Evolutionary conservation across 176 grass and related monocot species (phyloP), one percentile per base, ranked within the genome.

Genomic region (Ananas comosus): DNA sequence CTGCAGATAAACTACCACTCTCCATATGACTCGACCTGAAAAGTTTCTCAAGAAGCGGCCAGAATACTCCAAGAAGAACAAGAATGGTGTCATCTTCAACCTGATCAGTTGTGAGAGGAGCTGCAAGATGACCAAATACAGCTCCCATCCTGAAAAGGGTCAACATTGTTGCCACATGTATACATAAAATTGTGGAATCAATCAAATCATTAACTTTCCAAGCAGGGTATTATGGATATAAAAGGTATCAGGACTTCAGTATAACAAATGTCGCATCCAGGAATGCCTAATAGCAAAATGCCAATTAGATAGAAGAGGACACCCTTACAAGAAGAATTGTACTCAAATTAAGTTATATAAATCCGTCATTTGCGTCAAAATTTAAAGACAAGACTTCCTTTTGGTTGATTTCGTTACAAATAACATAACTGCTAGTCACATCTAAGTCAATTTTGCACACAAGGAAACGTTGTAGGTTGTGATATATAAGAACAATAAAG

Each of bases 21-120:
- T 92, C 93, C 89, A 97, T 90, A 76, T 97, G 89, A 72, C 73
- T 68, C 76, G 93, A 92, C 65, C 24, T 73, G 50, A 84, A 83
- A 92, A 97, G 83, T 65, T 81, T 92, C 64, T 97, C 93, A 76
- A 97, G 76, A 50, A 90, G 93, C 54, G 89, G 93, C 89, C 93
- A 97, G 48, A 90, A 81, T 85, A 90, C 72, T 71, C 84, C 79
- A 72, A 97, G 71, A 89, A 96, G 83, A 74, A 68, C 67, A 49
- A 78, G 54, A 85, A 83, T 72, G 73, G 76, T 90, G 70, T 83
- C 89, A 87, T 97, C 88, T 27, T 96, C 91, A 22, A 85, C 51
- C 63, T 82, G 77, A 85, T 77, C 79, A 74, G 79, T 79, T 53
- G 79, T 16, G 13, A 72, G 12, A 74, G 88, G 61, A 49, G 78